These are phyloP conservation scores for Tylopilus felleus DNA, from an alignment of 768 basidiomycete genomes.

Conservation along the genomic window DNA sequence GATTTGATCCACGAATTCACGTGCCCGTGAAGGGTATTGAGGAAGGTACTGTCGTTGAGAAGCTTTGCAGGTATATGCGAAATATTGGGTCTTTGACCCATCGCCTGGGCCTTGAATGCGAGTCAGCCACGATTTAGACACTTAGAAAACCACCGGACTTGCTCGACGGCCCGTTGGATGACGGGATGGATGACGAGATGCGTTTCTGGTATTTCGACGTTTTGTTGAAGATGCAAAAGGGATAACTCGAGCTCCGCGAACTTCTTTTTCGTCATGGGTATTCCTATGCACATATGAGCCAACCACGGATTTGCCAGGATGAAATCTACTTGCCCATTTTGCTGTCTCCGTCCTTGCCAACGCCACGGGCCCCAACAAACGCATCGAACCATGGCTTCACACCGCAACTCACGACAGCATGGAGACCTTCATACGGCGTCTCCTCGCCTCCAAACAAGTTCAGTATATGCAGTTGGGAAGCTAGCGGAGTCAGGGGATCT, in stretches of 20 bases:
- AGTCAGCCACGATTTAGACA: slow-evolving; percentile 31
- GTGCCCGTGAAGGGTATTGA: slow-evolving; percentile 89
- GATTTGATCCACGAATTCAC: slow-evolving; percentile 99
- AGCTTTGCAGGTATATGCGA: slow-evolving; percentile 70
- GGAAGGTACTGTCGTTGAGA: slow-evolving; percentile 84
- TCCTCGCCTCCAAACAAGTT: slow-evolving; percentile 88
- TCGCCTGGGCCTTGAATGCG: slow-evolving; percentile 40
- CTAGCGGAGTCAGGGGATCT: slow-evolving; percentile 75
- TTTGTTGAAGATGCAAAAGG: slow-evolving; percentile 93
- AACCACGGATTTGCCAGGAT: neutral
- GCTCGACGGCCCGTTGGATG: slow-evolving; percentile 85
- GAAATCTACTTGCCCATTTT: slow-evolving; percentile 64
- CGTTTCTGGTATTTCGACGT: slow-evolving; percentile 98
- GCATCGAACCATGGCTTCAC: slow-evolving; percentile 99
- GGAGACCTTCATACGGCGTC: slow-evolving; percentile 92
- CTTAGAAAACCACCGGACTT: slow-evolving; percentile 32
- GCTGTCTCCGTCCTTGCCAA: slow-evolving; percentile 71
- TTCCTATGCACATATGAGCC: slow-evolving; percentile 43
- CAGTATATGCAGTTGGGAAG: slow-evolving; percentile 84
- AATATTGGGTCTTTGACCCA: slow-evolving; percentile 64
- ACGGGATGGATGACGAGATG: slow-evolving; percentile 88
- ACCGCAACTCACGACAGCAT: slow-evolving; percentile 90
- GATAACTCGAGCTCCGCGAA: slow-evolving; percentile 97
- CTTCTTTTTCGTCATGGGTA: slow-evolving; percentile 99
- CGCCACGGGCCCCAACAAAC: slow-evolving; percentile 81